phyloP scores from a whole-genome alignment of 1,284 basidiomycete genomes.

The Pulchroboletus neoregius region DNA sequence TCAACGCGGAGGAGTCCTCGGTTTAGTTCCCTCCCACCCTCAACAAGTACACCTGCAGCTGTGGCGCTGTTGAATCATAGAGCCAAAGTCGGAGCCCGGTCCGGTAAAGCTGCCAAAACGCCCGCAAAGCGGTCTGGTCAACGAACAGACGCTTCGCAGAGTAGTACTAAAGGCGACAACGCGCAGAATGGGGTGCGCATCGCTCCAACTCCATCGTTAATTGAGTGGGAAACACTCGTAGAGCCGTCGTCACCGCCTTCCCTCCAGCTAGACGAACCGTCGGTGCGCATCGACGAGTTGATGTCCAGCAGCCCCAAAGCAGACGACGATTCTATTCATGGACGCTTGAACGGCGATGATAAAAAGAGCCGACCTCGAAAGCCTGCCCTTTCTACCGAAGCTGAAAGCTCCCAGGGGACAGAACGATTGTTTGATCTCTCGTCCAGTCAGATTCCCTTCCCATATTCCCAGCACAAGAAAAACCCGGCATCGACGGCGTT shows the following conservation, averaged over 20 bases:
- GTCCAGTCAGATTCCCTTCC: conserved; percentile 44
- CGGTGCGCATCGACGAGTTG: conserved; percentile 38
- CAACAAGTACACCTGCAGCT: conserved; percentile 10
- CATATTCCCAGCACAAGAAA: conserved; percentile 42
- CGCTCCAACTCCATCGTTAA: conserved; percentile 13
- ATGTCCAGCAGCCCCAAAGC: conserved; percentile 35
- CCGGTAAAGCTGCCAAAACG: conserved; percentile 10
- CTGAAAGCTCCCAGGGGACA: conserved; percentile 13
- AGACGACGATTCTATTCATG: neutral
- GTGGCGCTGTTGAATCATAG: conserved; percentile 4
- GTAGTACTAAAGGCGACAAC: neutral
- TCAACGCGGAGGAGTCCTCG: conserved; percentile 16
- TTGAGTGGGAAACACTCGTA: conserved; percentile 27
- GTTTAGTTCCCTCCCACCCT: conserved; percentile 4
- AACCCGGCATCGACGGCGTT: conserved; percentile 2
- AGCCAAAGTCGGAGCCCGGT: neutral
- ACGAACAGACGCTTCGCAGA: neutral
- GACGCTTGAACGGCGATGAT: conserved; percentile 1
- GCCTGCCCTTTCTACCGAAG: neutral
- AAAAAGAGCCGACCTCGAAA: conserved; percentile 6
- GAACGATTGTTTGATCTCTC: conserved; percentile 41
- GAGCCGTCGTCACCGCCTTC: conserved; percentile 23
- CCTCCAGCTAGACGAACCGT: conserved; percentile 16
- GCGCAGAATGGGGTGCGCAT: neutral
- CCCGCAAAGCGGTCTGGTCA: conserved; percentile 10